Evolutionary conservation across 345 rosid species (phyloP).

Genomic region (Syzygium grande): DNA sequence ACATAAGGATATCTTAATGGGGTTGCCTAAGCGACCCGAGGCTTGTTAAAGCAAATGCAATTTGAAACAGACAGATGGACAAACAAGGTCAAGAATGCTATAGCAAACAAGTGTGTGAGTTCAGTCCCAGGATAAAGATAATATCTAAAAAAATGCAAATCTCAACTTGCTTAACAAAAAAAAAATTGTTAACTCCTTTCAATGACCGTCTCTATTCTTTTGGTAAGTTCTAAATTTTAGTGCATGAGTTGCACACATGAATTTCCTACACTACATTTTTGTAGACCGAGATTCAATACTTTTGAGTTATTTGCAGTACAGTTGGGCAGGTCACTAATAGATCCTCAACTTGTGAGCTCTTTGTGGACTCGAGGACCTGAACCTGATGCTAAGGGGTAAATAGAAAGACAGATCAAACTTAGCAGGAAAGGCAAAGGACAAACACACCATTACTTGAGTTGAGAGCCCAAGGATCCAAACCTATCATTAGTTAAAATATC

Average conservation of each 20-base stretch:
- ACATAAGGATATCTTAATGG: neutral
- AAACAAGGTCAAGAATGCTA: neutral
- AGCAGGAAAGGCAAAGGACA: neutral
- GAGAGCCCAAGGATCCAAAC: neutral
- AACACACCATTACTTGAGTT: neutral
- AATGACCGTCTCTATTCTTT: neutral
- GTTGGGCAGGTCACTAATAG: neutral
- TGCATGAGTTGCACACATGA: neutral
- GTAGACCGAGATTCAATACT: neutral
- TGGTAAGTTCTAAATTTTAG: neutral
- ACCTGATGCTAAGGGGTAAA: neutral
- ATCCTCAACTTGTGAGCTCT: neutral
- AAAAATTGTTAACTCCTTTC: neutral
- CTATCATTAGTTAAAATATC: neutral
- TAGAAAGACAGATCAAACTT: neutral
- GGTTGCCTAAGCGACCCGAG: neutral
- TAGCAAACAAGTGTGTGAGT: neutral
- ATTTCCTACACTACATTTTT: neutral
- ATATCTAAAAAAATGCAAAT: neutral
- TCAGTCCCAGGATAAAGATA: neutral
- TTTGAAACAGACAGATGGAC: neutral
- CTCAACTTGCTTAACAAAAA: neutral
- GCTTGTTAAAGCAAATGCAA: neutral
- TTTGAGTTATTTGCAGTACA: neutral
- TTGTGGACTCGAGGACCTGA: neutral